Evolutionary conservation across 2,329 filamentous ascomycete species (phyloP).

Genomic region (Hirsutella minnesotensis): DNA sequence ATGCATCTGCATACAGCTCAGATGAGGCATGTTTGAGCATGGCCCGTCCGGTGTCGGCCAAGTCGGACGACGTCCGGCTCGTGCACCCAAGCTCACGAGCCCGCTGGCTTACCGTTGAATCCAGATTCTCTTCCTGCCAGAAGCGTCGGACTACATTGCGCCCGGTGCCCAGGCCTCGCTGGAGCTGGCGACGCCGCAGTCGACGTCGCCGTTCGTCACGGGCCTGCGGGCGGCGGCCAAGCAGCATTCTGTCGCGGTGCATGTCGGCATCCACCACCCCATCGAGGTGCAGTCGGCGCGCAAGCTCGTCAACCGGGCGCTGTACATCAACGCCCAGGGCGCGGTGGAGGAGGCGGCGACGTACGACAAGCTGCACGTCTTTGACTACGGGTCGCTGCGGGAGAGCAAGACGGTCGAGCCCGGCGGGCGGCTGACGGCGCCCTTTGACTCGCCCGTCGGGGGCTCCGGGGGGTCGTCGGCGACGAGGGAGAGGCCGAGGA

Average conservation of each 20-base stretch:
- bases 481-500: slow-evolving; percentile 26
- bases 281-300: slow-evolving; percentile 15
- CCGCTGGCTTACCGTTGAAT: not conserved
- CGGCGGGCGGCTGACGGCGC: slow-evolving; percentile 50
- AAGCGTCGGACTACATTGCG: slow-evolving; percentile 83
- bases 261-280: slow-evolving; percentile 80
- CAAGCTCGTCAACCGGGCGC: slow-evolving; percentile 36
- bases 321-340: slow-evolving; percentile 38
- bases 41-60: no score
- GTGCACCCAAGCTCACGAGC: no score
- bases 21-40: no score
- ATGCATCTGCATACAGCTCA: not conserved
- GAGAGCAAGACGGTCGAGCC: slow-evolving; percentile 53
- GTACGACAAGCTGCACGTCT: slow-evolving; percentile 88
- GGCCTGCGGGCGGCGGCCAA: slow-evolving; percentile 61
- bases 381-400: slow-evolving; percentile 51
- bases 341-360: slow-evolving; percentile 24
- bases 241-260: slow-evolving; percentile 55
- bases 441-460: slow-evolving; percentile 65
- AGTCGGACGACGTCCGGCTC: no score
- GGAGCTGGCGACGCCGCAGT: slow-evolving; percentile 55
- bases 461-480: slow-evolving; percentile 45
- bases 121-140: slow-evolving; percentile 77
- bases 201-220: slow-evolving; percentile 59
- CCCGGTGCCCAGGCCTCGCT: slow-evolving; percentile 55